phyloP scores from a whole-genome alignment of 805 yeast genomes.

The Starmerella scarabaei region DNA sequence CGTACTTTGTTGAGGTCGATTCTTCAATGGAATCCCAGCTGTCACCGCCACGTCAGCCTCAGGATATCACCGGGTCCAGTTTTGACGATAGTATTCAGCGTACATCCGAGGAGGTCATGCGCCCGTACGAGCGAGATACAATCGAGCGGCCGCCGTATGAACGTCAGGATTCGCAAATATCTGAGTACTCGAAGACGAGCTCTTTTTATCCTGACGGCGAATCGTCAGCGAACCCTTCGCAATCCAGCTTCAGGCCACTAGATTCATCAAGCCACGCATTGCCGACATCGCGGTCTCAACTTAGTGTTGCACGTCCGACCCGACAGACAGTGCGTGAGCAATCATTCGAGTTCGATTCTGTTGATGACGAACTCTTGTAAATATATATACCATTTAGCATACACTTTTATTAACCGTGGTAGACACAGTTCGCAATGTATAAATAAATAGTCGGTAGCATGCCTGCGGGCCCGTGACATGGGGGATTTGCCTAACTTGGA shows the following conservation, averaged over 20 bases:
- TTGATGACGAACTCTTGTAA: constrained; percentile 2
- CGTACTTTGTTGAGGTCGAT: no score
- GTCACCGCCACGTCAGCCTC: no score
- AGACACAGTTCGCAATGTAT: background rate
- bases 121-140: no score
- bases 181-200: constrained; percentile 13
- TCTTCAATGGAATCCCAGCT: no score
- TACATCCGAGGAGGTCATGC: constrained; percentile 5
- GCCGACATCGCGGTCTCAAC: background rate
- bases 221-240: constrained; percentile 13
- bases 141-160: constrained; percentile 6
- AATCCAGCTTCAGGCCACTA: constrained; percentile 4
- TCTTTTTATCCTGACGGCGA: constrained; percentile 14
- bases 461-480: no score
- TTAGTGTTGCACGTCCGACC: background rate
- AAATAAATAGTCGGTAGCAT: no score
- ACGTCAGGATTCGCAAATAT: constrained; percentile 7
- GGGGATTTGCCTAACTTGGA: no score
- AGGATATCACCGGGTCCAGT: no score
- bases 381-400: background rate
- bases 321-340: background rate
- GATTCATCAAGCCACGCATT: background rate
- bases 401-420: background rate
- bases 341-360: constrained; percentile 1
- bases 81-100: constrained; percentile 10